Conservation (phyloP, 2,329 filamentous ascomycete species). For the Grosmannia huntii region DNA sequence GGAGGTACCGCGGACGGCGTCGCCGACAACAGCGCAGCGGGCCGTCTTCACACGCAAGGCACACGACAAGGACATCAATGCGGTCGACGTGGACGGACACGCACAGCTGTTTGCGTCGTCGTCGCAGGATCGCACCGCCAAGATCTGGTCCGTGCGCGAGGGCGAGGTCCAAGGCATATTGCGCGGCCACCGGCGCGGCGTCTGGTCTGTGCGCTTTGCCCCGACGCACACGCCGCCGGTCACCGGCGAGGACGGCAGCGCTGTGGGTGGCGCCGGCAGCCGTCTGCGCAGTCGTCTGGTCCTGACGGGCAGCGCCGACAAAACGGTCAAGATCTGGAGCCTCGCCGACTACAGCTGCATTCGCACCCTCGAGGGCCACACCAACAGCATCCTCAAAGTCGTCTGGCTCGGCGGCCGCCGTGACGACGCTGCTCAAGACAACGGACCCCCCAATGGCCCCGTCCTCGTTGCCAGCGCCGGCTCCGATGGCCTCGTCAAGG, state of each 20-base stretch:
- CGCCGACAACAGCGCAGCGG: constrained; percentile 32
- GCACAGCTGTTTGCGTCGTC: constrained; percentile 84
- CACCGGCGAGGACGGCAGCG: constrained; percentile 56
- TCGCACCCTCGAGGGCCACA: constrained; percentile 89
- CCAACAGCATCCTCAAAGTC: constrained; percentile 88
- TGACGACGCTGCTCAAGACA: not conserved
- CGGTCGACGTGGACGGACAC: constrained; percentile 65
- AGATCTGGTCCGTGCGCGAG: constrained; percentile 86
- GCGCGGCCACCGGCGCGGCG: constrained; percentile 82
- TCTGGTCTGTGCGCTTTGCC: constrained; percentile 90
- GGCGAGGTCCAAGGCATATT: constrained; percentile 87
- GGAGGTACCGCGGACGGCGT: constrained; percentile 53
- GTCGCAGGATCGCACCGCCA: constrained; percentile 91
- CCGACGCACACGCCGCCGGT: constrained; percentile 64
- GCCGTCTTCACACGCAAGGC: constrained; percentile 84
- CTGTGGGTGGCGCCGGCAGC: constrained; percentile 49
- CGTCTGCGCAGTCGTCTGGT: constrained; percentile 52
- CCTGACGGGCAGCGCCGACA: constrained; percentile 87
- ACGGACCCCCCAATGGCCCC: not conserved
- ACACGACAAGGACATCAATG: constrained; percentile 98
- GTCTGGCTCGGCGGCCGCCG: constrained; percentile 54
- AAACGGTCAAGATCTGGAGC: constrained; percentile 92
- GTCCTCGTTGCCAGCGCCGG: constrained; percentile 75
- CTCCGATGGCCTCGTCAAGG: constrained; percentile 88
- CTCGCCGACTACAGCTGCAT: constrained; percentile 85